Conservation (phyloP, 768 basidiomycete species). For the Leccinum uliginosum region DNA sequence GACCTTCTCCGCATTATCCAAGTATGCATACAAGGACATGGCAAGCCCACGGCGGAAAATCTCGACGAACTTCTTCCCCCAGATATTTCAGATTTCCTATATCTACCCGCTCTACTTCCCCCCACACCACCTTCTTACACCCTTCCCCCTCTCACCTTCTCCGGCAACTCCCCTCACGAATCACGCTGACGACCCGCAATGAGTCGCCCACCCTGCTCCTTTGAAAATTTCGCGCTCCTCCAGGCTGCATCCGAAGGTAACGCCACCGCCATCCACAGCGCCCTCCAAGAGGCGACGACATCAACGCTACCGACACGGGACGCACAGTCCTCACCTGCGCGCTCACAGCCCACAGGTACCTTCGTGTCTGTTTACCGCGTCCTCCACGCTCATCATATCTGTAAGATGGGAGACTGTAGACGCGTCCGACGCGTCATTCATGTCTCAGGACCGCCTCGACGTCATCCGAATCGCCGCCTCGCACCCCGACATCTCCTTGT, state of each 20-base stretch:
- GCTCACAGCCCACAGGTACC: constrained; percentile 69
- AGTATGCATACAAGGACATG: constrained; percentile 22
- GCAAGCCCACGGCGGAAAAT: no score
- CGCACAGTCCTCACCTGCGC: constrained; percentile 65
- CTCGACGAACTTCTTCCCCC: not conserved
- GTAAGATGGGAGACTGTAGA: constrained; percentile 64
- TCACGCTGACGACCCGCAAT: constrained; percentile 29
- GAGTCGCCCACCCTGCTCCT: constrained; percentile 36
- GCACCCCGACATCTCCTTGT: constrained; percentile 58
- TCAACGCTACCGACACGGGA: constrained; percentile 63
- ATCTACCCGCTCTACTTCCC: constrained; percentile 17
- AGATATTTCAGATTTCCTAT: constrained; percentile 10
- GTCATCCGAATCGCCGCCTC: constrained; percentile 52
- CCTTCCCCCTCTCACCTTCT: not conserved
- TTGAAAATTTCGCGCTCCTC: constrained; percentile 44
- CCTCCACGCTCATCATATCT: not conserved
- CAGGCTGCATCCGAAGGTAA: constrained; percentile 55
- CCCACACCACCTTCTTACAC: not conserved
- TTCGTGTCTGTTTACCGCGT: not conserved
- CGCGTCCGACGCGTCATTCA: constrained; percentile 67
- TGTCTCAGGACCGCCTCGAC: constrained; percentile 52
- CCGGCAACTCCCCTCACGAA: constrained; percentile 24
- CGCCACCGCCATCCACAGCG: constrained; percentile 46
- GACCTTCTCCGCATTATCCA: constrained; percentile 24
- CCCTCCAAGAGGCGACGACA: constrained; percentile 60